Evolutionary conservation across 179 eudicot species (phyloP).

Genomic region (Drosera spatulata): DNA sequence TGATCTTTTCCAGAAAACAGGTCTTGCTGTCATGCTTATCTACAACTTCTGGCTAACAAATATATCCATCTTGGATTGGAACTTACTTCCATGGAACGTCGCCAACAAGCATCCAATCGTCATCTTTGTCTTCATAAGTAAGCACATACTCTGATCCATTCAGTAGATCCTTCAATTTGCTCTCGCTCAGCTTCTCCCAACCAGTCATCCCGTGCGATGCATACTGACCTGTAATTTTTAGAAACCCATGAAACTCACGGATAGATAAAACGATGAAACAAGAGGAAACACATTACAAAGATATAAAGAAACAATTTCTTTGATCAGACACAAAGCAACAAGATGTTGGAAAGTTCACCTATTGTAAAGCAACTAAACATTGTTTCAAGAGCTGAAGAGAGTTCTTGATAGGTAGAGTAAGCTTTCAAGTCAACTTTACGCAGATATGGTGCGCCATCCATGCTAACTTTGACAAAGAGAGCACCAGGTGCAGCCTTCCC

Average conservation of each 20-base stretch:
- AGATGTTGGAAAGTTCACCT: conserved; percentile 13
- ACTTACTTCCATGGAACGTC: neutral
- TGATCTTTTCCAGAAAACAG: no score
- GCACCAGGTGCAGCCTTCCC: conserved; percentile 20
- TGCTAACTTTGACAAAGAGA: no score
- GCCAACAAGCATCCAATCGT: no score
- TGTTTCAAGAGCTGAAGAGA: conserved; percentile 48
- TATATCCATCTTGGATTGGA: conserved; percentile 4
- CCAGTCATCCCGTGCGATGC: conserved; percentile 22
- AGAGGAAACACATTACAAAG: no score
- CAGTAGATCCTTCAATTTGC: conserved; percentile 30
- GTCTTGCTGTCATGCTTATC: no score
- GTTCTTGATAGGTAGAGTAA: conserved; percentile 29
- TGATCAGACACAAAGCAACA: no score
- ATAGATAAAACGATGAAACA: no score
- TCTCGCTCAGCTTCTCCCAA: conserved; percentile 27
- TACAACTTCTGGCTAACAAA: no score
- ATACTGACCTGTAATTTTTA: conserved; percentile 26
- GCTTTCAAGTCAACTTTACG: conserved; percentile 23
- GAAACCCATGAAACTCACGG: neutral
- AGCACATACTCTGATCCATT: conserved; percentile 33
- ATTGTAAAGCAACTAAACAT: conserved; percentile 56
- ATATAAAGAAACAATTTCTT: no score
- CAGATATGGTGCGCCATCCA: no score
- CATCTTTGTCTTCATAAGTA: no score